Evolutionary conservation across 2,329 filamentous ascomycete species (phyloP), one percentile per base, ranked within the genome.

Genomic region (Colletotrichum cuscutae): DNA sequence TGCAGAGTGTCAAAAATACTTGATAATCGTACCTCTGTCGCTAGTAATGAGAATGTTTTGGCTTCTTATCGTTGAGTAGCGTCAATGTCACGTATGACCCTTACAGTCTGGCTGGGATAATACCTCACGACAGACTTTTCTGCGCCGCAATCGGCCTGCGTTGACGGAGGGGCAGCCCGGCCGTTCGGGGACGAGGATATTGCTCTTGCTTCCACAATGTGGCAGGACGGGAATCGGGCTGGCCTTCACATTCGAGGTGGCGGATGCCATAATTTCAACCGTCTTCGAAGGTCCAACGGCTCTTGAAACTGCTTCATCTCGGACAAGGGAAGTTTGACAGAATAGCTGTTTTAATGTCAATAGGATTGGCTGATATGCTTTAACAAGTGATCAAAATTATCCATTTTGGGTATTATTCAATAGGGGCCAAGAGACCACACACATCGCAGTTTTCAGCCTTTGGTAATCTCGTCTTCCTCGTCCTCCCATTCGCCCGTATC

Each of bases 401-500:
- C 58, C 65, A 58, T 49, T n/a, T 69, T 54, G 71, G 71, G 71
- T 70, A 73, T 71, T 70, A 65, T 71, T 57, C 32, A 42, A 26
- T 24, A n/a, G 9, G 19, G 30, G 46, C 49, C n/a, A 6, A 35
- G 12, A 57, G 30, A 19, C 54, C 19, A 49, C 63, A 11, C 35
- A 13, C 53, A n/a, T n/a, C 9, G 5, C 13, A 35, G 22, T 28
- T 12, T 30, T 76, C 65, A 78, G 62, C 76, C 77, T 42, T 79
- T 78, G 59, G 77, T 78, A 77, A 82, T 82, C 75, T 86, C 84
- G 53, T 84, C 80, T 68, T 85, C 80, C 75, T 88, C 86, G 35
- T 88, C 86, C 76, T 89, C 86, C 86, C 86, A 89, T 53, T 88
- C 86, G 4, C 82, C 86, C 0, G 85, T 83, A 28, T 87, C 82